Evolutionary conservation across 345 rosid species (phyloP).

Genomic region (Populus tremula): DNA sequence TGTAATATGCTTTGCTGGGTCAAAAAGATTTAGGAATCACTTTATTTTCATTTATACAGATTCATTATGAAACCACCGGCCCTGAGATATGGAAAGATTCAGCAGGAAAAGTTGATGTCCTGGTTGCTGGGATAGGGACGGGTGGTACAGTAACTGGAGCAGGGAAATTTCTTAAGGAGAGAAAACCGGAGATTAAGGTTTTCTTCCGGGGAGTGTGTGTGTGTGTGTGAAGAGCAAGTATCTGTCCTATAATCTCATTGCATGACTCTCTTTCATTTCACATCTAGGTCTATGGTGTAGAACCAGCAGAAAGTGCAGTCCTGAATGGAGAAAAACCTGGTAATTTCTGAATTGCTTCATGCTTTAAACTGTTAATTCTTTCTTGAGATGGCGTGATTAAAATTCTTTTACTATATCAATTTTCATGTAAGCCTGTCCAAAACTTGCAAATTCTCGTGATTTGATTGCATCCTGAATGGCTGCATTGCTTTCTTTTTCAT

Average conservation of each 20-base stretch:
- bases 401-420: too few relatives aligned
- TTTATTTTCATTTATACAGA: background rate
- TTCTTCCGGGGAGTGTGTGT: background rate
- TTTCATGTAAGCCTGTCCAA: background rate
- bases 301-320: constrained; percentile 31
- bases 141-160: constrained; percentile 28
- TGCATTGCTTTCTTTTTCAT: background rate
- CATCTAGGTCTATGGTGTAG: constrained; percentile 28
- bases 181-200: constrained; percentile 23
- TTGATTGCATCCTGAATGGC: background rate
- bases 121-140: constrained; percentile 26
- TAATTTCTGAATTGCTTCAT: background rate
- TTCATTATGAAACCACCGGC: constrained; percentile 31
- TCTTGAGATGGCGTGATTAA: background rate
- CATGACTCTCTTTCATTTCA: background rate
- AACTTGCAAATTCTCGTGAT: background rate
- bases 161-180: constrained; percentile 27
- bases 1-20: background rate
- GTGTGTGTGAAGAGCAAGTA: background rate
- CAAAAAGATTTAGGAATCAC: background rate
- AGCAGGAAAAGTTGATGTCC: constrained; percentile 19
- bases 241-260: background rate
- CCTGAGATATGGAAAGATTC: constrained; percentile 28
- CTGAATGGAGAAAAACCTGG: constrained; percentile 30
- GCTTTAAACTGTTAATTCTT: too few relatives aligned